These are phyloP conservation scores for Hagleromyces aurorensis DNA, from an alignment of 805 yeast species.

Conservation along the genomic window DNA sequence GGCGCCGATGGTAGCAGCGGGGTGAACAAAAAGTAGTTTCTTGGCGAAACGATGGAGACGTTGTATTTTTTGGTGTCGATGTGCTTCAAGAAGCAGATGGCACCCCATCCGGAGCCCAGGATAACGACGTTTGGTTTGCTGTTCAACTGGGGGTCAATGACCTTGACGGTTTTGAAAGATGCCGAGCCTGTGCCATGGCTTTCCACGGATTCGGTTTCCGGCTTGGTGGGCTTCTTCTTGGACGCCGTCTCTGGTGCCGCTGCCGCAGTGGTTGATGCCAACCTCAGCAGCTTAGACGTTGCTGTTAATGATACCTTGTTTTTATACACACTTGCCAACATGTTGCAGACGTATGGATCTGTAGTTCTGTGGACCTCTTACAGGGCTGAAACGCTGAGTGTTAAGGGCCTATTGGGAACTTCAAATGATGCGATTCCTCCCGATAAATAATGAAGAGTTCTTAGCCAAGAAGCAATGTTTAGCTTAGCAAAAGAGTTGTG, in stretches of 20 bases:
- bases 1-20: slow-evolving; percentile 91
- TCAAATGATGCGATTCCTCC: too few species aligned
- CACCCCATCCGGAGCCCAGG: slow-evolving; percentile 92
- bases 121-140: slow-evolving; percentile 45
- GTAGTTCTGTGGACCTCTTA: too few species aligned
- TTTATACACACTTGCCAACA: slow-evolving; percentile 9
- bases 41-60: slow-evolving; percentile 83
- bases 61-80: slow-evolving; percentile 83
- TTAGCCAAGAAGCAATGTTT: too few species aligned
- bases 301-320: slow-evolving; percentile 9
- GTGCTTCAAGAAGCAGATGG: slow-evolving; percentile 74
- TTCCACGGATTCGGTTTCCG: slow-evolving; percentile 7
- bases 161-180: slow-evolving; percentile 34
- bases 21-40: slow-evolving; percentile 89
- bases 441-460: too few species aligned
- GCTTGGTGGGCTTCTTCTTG: slow-evolving; percentile 2
- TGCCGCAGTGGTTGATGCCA: slow-evolving; percentile 12
- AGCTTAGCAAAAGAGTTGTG: too few species aligned
- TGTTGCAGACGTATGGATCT: slow-evolving; percentile 2
- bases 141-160: slow-evolving; percentile 27
- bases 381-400: too few species aligned
- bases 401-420: too few species aligned
- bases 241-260: slow-evolving; percentile 1
- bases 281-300: slow-evolving; percentile 14
- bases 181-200: slow-evolving; percentile 28